These are phyloP conservation scores for Plasmodium gallinaceum DNA, from an alignment of 169 alveolate species.

Conservation along the genomic window DNA sequence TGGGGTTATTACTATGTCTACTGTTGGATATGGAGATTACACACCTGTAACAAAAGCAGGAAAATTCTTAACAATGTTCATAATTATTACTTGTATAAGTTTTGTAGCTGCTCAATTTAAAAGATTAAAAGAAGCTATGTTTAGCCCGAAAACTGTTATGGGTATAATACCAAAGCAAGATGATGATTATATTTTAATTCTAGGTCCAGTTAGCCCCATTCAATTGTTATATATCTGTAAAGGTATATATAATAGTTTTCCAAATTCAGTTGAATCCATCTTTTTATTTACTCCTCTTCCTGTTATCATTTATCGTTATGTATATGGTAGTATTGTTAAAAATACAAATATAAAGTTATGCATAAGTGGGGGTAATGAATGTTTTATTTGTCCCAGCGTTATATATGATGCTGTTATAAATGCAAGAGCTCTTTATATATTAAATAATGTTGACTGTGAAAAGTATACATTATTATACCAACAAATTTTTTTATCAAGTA, in stretches of 20 bases:
- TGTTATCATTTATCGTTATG: slow-evolving; percentile 78
- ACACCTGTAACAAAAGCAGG: slow-evolving; percentile 83
- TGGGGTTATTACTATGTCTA: slow-evolving; percentile 87
- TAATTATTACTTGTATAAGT: slow-evolving; percentile 81
- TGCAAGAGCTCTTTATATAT: slow-evolving; percentile 56
- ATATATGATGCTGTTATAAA: slow-evolving; percentile 70
- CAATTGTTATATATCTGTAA: slow-evolving; percentile 82
- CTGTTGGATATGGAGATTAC: slow-evolving; percentile 88
- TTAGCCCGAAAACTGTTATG: slow-evolving; percentile 77
- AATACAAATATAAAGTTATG: slow-evolving; percentile 84
- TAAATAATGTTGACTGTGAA: slow-evolving; percentile 68
- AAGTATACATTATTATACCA: slow-evolving; percentile 53
- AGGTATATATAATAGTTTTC: slow-evolving; percentile 80
- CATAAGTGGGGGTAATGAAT: slow-evolving; percentile 84
- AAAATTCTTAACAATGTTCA: slow-evolving; percentile 78
- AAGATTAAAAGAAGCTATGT: slow-evolving; percentile 82
- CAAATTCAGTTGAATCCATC: slow-evolving; percentile 79
- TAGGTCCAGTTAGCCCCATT: slow-evolving; percentile 85
- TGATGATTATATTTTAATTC: slow-evolving; percentile 80
- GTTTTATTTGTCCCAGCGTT: slow-evolving; percentile 71
- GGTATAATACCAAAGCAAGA: slow-evolving; percentile 78
- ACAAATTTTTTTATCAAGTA: slow-evolving; percentile 56
- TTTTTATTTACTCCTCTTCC: slow-evolving; percentile 86
- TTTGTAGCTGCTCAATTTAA: slow-evolving; percentile 85
- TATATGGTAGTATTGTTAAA: slow-evolving; percentile 81